Evolutionary conservation across 2,329 filamentous ascomycete species (phyloP), one percentile per base, ranked within the genome.

Genomic region (Tolypocladium ovalisporum): DNA sequence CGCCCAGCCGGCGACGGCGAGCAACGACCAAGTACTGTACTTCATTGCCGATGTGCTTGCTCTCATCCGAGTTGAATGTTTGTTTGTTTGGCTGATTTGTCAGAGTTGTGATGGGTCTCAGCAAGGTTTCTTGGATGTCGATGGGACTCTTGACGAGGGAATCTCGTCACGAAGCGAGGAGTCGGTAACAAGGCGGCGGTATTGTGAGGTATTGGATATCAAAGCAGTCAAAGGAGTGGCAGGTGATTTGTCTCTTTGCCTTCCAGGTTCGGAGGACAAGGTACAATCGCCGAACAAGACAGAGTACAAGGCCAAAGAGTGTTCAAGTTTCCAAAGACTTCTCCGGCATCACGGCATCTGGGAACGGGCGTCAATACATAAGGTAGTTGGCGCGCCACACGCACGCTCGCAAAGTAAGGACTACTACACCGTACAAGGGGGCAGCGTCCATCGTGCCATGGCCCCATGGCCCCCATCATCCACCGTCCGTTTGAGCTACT

Each of bases 1-100:
- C 27, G 65, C 66, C 62, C 69, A 57, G 59, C 67, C 60, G 56
- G 65, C 63, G 47, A 64, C 64, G 57, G 66, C 65, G 57, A 72
- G 62, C 19, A 71, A 37, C 15, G 58, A 55, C 19, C 65, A 52
- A n/a, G 62, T 58, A 2, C 63, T 60, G 57, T 65, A 61, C 64
- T 69, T 73, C 71, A 73, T 73, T 32, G 42, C 49, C 10, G 37
- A 27, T 34, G 29, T n/a, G 27, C 17, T n/a, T 51, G 6, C 15
- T 9, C 4, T 47, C 29, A 24, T 9, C 13, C 42, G 42, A 29
- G n/a, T n/a, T n/a, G n/a, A 19, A 6, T n/a, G 19, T 34, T n/a
- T 27, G 29, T 36, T 12, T n/a, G n/a, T n/a, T 27, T 51, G 24
- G 9, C 58, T 58, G 24, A 8, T 4, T 27, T 29, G 4, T 56